Base-by-base conservation (phyloP, 2,329 filamentous ascomycete species). In the Tolypocladium ovalisporum region DNA sequence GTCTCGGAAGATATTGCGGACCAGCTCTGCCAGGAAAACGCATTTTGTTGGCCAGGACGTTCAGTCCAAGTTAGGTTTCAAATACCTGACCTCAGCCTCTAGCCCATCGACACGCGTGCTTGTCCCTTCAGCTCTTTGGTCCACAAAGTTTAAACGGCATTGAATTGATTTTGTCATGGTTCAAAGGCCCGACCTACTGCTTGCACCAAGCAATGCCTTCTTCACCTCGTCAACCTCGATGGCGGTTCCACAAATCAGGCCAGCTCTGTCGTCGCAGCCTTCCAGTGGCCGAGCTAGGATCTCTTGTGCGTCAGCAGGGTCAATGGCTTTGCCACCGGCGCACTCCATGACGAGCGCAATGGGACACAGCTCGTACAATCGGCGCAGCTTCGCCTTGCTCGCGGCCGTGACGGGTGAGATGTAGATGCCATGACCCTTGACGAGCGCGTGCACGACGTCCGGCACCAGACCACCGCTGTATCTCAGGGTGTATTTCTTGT, bases 391-490 rank as follows among this genome's bases (percentile, higher is more conserved):
- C 0, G 83, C 80, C 61, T 72, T 73, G 62, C 76, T 81, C 12
- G 65, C 65, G 0, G 60, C 64, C 1, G 80, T 80, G 6, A 83
- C 81, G 0, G 83, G 83, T 1, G 77, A 82, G 2, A 85, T 64
- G 62, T 85, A 86, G 1, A 86, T 66, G 1, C 83, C 83, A 56
- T 86, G 82, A 0, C 82, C 81, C 67, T 86, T 85, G 59, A 80
- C 76, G 9, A 86, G 69, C 4, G 78, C 75, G 58, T 86, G 83
- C 15, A 80, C 77, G 0, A 86, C 70, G 57, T 86, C 83, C 0
- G 83, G 83, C 3, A 86, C 83, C 4, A 86, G 67, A 0, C 83
- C 83, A 0, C 83, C 83, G 22, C 76, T 77, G 62, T 86, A 86
- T 2, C 83, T 72, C 40, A 86, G 71, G 1, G 83, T 85, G 65